These are phyloP conservation scores for Gossypium bickii DNA, from an alignment of 345 rosid genomes.

Conservation along the genomic window DNA sequence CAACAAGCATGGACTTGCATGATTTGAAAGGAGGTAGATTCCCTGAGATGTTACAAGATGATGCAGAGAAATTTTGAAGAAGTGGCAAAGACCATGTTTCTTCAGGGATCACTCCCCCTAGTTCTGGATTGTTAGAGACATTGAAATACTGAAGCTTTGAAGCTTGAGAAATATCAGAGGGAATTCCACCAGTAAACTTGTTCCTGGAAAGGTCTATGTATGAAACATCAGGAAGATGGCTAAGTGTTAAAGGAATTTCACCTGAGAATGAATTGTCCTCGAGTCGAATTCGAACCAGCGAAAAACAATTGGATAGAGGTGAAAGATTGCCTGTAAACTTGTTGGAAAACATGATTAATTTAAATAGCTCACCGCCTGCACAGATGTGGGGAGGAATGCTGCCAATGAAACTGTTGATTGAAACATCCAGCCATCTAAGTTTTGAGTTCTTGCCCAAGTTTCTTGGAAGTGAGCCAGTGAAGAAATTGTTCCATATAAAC, in stretches of 20 bases:
- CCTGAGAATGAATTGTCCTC: slow-evolving; percentile 88
- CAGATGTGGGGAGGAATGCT: slow-evolving; percentile 75
- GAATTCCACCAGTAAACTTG: slow-evolving; percentile 69
- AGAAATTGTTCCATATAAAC: slow-evolving; percentile 81
- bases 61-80: slow-evolving; percentile 82
- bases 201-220: slow-evolving; percentile 78
- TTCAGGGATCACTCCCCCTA: slow-evolving; percentile 58
- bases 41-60: slow-evolving; percentile 62
- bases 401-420: slow-evolving; percentile 72
- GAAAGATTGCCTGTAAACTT: slow-evolving; percentile 57
- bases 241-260: slow-evolving; percentile 60
- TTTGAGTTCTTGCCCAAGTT: slow-evolving; percentile 70
- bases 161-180: slow-evolving; percentile 52
- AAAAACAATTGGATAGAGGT: slow-evolving; percentile 68
- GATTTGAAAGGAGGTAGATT: slow-evolving; percentile 50
- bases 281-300: slow-evolving; percentile 73
- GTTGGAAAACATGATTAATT: slow-evolving; percentile 80
- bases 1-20: slow-evolving; percentile 56
- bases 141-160: slow-evolving; percentile 72
- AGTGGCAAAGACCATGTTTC: slow-evolving; percentile 56
- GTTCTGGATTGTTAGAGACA: slow-evolving; percentile 56
- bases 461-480: slow-evolving; percentile 72
- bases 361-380: slow-evolving; percentile 59
- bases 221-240: slow-evolving; percentile 53
- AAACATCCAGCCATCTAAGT: slow-evolving; percentile 85